Conservation (phyloP, 768 basidiomycete genomes). For the Naganishia kalamii region DNA sequence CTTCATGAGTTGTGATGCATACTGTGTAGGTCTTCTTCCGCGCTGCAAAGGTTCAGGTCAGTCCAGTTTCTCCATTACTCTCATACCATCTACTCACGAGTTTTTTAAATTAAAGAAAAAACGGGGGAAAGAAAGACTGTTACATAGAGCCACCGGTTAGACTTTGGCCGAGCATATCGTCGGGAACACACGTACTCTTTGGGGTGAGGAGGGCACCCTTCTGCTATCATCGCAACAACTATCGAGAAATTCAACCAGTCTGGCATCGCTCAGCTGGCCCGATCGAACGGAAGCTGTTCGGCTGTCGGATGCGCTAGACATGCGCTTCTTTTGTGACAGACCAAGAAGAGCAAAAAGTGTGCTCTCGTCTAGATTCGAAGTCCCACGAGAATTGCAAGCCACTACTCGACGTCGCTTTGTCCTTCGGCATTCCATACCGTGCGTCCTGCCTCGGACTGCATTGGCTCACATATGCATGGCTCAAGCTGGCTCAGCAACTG, state of each 20-base stretch:
- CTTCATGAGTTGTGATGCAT: background rate
- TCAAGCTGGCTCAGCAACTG: too few species aligned
- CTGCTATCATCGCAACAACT: background rate
- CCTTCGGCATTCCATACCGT: too few species aligned
- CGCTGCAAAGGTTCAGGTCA: slow-evolving; percentile 6
- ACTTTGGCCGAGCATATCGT: too few species aligned
- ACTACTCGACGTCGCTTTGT: too few species aligned
- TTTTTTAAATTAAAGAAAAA: slow-evolving; percentile 17
- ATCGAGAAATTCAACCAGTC: background rate
- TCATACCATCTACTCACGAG: background rate
- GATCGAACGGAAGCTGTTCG: too few species aligned
- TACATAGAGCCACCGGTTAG: background rate
- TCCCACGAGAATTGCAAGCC: too few species aligned
- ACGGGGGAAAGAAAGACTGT: slow-evolving; percentile 18
- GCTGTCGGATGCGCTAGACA: background rate
- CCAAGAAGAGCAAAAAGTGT: background rate
- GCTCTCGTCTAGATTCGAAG: background rate
- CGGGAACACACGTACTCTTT: background rate
- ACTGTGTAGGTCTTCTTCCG: slow-evolving; percentile 28
- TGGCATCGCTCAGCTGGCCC: too few species aligned
- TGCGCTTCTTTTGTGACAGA: background rate
- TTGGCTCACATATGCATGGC: too few species aligned
- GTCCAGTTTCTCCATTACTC: background rate
- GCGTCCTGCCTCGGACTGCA: too few species aligned
- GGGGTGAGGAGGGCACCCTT: slow-evolving; percentile 12